phyloP scores from a whole-genome alignment of 1,139 yeast genomes.

The Scheffersomyces titani region DNA sequence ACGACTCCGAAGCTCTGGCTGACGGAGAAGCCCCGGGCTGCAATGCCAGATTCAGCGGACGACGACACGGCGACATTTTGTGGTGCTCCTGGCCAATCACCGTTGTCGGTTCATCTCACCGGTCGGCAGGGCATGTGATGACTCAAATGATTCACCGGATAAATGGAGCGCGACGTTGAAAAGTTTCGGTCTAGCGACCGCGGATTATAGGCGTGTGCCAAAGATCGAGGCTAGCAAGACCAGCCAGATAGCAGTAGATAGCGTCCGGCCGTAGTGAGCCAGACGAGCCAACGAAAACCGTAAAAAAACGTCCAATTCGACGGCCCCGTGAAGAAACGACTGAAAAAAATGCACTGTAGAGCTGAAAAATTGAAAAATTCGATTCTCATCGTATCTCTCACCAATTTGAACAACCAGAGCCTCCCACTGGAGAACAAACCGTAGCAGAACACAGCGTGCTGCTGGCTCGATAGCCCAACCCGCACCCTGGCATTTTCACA shows the following conservation, averaged over 20 bases:
- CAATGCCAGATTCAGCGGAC: background rate
- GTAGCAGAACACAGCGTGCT: background rate
- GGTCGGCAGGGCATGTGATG: background rate
- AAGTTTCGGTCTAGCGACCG: background rate
- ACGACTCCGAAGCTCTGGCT: background rate
- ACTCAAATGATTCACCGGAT: slow-evolving; percentile 1
- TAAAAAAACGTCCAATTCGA: background rate
- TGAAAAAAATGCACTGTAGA: background rate
- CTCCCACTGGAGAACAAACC: background rate
- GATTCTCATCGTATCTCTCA: too few relatives aligned
- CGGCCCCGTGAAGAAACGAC: background rate
- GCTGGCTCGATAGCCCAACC: background rate
- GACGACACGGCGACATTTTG: background rate
- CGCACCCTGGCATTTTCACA: background rate
- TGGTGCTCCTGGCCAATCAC: background rate
- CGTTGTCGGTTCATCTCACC: background rate
- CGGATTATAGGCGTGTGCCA: background rate
- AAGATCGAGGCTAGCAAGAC: background rate
- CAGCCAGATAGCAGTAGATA: background rate
- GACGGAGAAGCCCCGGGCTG: background rate
- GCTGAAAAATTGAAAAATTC: background rate
- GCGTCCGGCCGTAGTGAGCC: background rate
- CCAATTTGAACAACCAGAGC: too few relatives aligned
- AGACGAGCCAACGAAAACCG: background rate
- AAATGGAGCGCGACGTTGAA: background rate